Conservation (phyloP, 2,329 filamentous ascomycete genomes). For the Pezicula rhizophila region DNA sequence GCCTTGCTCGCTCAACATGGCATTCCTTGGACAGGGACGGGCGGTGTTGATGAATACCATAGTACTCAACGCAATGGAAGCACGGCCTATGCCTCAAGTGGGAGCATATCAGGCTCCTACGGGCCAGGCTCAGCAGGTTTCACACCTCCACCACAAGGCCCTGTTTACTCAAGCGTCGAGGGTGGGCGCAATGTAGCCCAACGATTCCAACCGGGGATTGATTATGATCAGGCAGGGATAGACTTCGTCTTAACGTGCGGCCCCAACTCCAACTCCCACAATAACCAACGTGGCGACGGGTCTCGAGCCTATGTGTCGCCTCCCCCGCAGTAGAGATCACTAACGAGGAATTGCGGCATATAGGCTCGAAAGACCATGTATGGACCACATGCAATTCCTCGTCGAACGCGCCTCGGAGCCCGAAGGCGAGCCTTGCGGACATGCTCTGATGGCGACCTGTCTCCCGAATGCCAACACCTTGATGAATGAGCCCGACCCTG, state of each 20-base stretch:
- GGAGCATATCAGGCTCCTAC: slow-evolving; percentile 60
- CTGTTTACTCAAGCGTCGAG: slow-evolving; percentile 1
- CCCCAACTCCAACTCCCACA: slow-evolving; percentile 17
- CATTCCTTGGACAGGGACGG: slow-evolving; percentile 31
- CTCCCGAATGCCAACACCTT: slow-evolving; percentile 48
- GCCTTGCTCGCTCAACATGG: slow-evolving; percentile 48
- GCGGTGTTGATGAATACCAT: slow-evolving; percentile 23
- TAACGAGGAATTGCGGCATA: slow-evolving; percentile 31
- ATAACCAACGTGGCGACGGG: slow-evolving; percentile 31
- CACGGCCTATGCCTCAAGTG: slow-evolving; percentile 42
- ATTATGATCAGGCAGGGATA: slow-evolving; percentile 79
- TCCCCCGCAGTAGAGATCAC: slow-evolving; percentile 50
- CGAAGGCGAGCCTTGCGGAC: slow-evolving; percentile 70
- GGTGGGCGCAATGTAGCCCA: slow-evolving; percentile 19
- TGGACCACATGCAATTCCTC: slow-evolving; percentile 80
- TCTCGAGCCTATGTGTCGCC: slow-evolving; percentile 62
- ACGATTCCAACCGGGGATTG: slow-evolving; percentile 38
- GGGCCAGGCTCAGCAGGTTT: slow-evolving; percentile 34
- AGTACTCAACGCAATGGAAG: slow-evolving; percentile 36
- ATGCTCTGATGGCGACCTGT: slow-evolving; percentile 89
- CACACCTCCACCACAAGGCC: slow-evolving; percentile 21
- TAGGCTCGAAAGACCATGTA: slow-evolving; percentile 89
- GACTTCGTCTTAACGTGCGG: slow-evolving; percentile 90
- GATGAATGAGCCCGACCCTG: slow-evolving; percentile 34
- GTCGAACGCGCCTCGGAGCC: slow-evolving; percentile 53